Conservation (phyloP, 1,284 basidiomycete genomes). For the Cryptococcus sp. region DNA sequence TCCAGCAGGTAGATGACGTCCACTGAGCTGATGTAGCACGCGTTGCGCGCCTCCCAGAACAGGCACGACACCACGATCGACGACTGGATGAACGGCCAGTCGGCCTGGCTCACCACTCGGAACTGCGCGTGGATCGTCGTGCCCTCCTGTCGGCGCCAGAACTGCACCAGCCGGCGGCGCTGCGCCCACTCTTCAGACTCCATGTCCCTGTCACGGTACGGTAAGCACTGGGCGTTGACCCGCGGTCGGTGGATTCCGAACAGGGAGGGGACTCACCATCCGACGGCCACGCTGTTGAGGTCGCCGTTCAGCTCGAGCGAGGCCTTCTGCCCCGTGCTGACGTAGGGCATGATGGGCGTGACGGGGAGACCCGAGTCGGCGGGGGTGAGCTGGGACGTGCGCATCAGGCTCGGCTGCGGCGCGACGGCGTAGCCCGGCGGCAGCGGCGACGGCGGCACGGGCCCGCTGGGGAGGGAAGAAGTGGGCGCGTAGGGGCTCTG, state of each 20-base stretch:
- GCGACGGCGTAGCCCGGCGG: slow-evolving; percentile 5
- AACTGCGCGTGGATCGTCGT: slow-evolving; percentile 54
- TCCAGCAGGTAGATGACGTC: slow-evolving; percentile 92
- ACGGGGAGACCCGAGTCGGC: neutral
- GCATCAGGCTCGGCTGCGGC: slow-evolving; percentile 43
- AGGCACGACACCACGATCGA: slow-evolving; percentile 73
- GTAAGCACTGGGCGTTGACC: neutral
- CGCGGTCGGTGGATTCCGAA: neutral
- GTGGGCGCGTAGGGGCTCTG: slow-evolving; percentile 12
- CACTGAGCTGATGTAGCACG: slow-evolving; percentile 87
- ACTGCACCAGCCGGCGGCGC: slow-evolving; percentile 55
- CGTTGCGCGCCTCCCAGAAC: slow-evolving; percentile 70
- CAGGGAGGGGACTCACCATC: slow-evolving; percentile 48
- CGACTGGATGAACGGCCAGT: slow-evolving; percentile 50
- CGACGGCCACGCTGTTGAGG: slow-evolving; percentile 54
- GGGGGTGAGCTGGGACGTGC: slow-evolving; percentile 38
- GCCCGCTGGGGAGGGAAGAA: slow-evolving; percentile 5
- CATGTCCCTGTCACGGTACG: slow-evolving; percentile 26
- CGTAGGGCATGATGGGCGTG: slow-evolving; percentile 22
- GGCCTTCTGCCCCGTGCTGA: slow-evolving; percentile 33
- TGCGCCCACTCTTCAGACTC: slow-evolving; percentile 53
- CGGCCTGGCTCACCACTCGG: slow-evolving; percentile 50
- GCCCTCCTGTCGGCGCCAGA: slow-evolving; percentile 55
- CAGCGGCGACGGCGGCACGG: slow-evolving; percentile 10
- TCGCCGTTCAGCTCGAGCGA: slow-evolving; percentile 52